A percentile compares a stretch with the other conserved stretches of the same genome.
These are phyloP conservation scores for Diplodia mutila DNA, from an alignment of 2,329 filamentous ascomycete genomes.

Conservation along the genomic window DNA sequence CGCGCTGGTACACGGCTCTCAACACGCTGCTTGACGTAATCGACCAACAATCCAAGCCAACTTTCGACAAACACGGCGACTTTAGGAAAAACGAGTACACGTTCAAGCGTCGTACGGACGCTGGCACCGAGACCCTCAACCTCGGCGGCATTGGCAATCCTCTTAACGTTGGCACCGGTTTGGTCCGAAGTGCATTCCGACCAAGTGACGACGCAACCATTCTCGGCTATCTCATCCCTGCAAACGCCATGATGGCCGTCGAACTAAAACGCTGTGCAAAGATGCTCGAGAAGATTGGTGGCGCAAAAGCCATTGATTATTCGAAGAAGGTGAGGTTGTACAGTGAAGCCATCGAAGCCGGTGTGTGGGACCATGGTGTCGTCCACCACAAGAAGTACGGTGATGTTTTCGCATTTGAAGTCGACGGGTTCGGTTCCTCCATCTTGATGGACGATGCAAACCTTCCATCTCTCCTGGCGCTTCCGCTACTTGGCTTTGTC, in stretches of 20 bases:
- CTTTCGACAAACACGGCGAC: conserved; percentile 72
- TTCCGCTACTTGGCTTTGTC: conserved; percentile 79
- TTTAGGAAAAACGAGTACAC: conserved; percentile 79
- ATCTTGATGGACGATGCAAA: conserved; percentile 92
- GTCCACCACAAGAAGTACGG: conserved; percentile 75
- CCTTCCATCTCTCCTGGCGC: conserved; percentile 76
- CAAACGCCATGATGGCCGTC: conserved; percentile 94
- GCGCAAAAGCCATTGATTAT: conserved; percentile 48
- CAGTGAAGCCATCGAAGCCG: conserved; percentile 69
- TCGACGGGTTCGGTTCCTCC: conserved; percentile 81
- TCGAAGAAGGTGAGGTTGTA: conserved; percentile 57
- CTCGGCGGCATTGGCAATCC: conserved; percentile 88
- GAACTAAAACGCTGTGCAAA: conserved; percentile 76
- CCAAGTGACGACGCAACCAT: conserved; percentile 96
- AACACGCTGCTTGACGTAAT: conserved; percentile 74
- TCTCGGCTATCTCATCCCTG: conserved; percentile 90
- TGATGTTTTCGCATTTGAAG: conserved; percentile 82
- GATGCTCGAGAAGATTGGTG: conserved; percentile 66
- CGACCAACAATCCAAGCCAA: conserved; percentile 76
- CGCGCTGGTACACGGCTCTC: conserved; percentile 78
- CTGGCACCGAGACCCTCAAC: conserved; percentile 87
- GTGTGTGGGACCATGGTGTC: conserved; percentile 83
- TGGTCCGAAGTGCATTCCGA: conserved; percentile 89
- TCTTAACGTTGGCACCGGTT: conserved; percentile 77
- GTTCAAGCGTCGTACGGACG: conserved; percentile 78